Conservation (phyloP, 2,329 filamentous ascomycete species). For the Fusarium sp. region DNA sequence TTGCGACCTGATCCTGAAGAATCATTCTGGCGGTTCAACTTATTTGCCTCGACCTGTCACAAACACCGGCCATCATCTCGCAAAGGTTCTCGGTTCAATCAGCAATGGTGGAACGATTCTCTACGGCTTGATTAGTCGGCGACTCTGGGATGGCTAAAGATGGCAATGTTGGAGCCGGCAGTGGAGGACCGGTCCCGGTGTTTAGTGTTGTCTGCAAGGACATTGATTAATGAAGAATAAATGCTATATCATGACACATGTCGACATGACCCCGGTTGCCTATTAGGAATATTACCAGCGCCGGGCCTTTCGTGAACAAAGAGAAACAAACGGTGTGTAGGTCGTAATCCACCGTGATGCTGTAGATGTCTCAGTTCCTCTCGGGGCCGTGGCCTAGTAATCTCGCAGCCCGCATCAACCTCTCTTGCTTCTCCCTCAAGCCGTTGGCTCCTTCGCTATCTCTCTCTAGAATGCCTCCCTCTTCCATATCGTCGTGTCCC, state of each 20-base stretch:
- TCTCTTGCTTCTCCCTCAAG: slow-evolving; percentile 52
- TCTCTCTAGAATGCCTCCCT: slow-evolving; percentile 41
- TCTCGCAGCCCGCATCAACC: slow-evolving; percentile 55
- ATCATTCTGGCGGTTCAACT: slow-evolving; percentile 4
- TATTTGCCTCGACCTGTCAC: slow-evolving; percentile 12
- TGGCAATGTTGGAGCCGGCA: slow-evolving; percentile 13
- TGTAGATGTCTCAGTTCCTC: slow-evolving; percentile 24
- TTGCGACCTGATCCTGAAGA: slow-evolving; percentile 2
- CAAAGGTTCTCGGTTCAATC: neutral
- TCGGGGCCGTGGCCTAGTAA: slow-evolving; percentile 48
- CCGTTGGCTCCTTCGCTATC: slow-evolving; percentile 42
- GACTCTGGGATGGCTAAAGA: neutral
- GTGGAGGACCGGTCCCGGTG: slow-evolving; percentile 31
- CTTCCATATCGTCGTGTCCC: slow-evolving; percentile 37
- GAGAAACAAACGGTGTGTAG: slow-evolving; percentile 1
- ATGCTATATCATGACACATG: slow-evolving; percentile 48
- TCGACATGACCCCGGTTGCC: slow-evolving; percentile 38
- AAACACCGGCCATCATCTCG: neutral
- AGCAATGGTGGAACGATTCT: neutral
- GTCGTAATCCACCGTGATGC: neutral
- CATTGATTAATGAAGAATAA: slow-evolving; percentile 47
- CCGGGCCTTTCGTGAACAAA: slow-evolving; percentile 31
- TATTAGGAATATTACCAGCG: slow-evolving; percentile 39
- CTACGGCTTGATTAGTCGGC: neutral
- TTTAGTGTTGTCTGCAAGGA: slow-evolving; percentile 34